Evolutionary conservation across 1,284 basidiomycete genomes (phyloP).

Genomic region (Earliella scabrosa): DNA sequence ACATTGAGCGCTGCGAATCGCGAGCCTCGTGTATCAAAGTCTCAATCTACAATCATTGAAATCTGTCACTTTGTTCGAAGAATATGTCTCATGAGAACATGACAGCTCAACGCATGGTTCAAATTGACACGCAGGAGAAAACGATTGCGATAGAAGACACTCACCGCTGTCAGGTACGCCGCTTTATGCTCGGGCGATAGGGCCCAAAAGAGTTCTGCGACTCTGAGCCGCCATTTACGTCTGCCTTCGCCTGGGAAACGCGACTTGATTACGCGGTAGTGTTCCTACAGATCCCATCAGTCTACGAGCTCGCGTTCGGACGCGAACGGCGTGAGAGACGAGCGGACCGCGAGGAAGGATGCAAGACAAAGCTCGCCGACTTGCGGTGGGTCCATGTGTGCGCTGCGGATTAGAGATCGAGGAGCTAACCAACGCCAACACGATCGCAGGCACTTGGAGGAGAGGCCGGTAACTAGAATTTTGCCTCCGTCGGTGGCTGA

Average conservation of each 20-base stretch:
- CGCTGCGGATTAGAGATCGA: not conserved
- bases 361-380: slow-evolving; percentile 20
- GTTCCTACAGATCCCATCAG: slow-evolving; percentile 34
- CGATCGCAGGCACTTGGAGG: too few species aligned
- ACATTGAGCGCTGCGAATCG: too few species aligned
- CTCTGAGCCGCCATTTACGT: slow-evolving; percentile 43
- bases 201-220: slow-evolving; percentile 45
- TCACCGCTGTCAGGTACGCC: slow-evolving; percentile 25
- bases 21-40: too few species aligned
- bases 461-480: not conserved
- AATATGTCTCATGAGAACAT: not conserved
- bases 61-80: not conserved
- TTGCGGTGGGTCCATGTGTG: slow-evolving; percentile 3
- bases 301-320: not conserved
- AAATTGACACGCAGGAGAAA: too few species aligned
- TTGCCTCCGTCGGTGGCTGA: too few species aligned
- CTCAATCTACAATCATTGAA: too few species aligned
- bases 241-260: slow-evolving; percentile 43
- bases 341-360: slow-evolving; percentile 31
- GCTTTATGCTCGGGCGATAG: slow-evolving; percentile 31
- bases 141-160: not conserved
- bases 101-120: not conserved
- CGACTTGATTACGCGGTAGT: slow-evolving; percentile 40
- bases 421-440: too few species aligned
- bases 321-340: not conserved